These are phyloP conservation scores for Mesembryanthemum crystallinum DNA, from an alignment of 148 eudicot genomes.

Conservation along the genomic window DNA sequence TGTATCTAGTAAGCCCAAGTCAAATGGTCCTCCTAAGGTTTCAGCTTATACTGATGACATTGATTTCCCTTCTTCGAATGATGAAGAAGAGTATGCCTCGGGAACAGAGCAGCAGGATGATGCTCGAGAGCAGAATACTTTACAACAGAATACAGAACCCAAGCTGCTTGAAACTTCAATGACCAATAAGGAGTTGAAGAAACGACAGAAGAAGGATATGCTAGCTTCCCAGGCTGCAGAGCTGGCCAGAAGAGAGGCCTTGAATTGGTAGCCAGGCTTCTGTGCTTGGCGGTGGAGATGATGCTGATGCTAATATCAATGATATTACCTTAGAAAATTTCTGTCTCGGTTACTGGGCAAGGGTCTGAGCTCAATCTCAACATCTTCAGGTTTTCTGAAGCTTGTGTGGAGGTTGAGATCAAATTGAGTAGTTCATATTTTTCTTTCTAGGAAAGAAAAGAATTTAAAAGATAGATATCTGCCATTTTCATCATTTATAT, in stretches of 20 bases:
- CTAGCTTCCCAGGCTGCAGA: conserved; percentile 24
- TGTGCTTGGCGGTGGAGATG: conserved; percentile 49
- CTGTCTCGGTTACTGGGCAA: no score
- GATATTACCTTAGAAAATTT: conserved; percentile 34
- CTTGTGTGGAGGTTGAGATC: no score
- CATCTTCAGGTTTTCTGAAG: no score
- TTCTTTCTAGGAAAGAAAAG: no score
- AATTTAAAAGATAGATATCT: no score
- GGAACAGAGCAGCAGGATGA: conserved; percentile 16
- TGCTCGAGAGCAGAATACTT: background rate
- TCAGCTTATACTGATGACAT: conserved; percentile 31
- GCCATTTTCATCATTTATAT: no score
- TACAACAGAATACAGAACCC: conserved; percentile 15
- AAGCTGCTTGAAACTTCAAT: conserved; percentile 26
- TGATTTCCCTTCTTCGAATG: conserved; percentile 40
- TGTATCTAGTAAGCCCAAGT: conserved; percentile 28
- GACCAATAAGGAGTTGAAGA: conserved; percentile 37
- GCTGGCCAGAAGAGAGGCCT: conserved; percentile 14
- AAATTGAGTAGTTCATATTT: no score
- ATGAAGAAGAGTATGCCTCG: conserved; percentile 28
- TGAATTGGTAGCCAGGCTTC: conserved; percentile 49
- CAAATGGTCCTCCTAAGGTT: conserved; percentile 22
- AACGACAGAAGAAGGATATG: conserved; percentile 33
- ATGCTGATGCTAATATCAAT: conserved; percentile 59
- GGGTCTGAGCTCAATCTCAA: no score